A percentile compares a stretch with the other conserved stretches of the same genome.
phyloP scores from a whole-genome alignment of 1,284 basidiomycete species.

The Sporisorium graminicola region DNA sequence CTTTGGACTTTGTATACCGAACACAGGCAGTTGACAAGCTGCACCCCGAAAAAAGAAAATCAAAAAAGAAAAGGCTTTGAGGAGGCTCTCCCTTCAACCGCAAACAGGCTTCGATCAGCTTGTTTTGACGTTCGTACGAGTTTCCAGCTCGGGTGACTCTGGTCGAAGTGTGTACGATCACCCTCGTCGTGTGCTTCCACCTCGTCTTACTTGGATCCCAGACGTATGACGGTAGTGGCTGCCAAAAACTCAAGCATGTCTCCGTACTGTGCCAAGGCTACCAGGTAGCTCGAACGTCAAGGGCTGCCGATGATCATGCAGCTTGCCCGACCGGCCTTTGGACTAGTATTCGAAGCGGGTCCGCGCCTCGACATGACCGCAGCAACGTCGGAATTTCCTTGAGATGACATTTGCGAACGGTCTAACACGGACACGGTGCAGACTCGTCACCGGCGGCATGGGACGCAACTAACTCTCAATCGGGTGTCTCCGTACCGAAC shows the following conservation, averaged over 20 bases:
- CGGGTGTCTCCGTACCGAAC: conserved; percentile 1
- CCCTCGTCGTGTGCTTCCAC: not conserved
- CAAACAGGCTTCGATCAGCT: conserved; percentile 3
- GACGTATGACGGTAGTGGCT: too few species aligned
- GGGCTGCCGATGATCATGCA: not conserved
- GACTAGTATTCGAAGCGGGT: conserved; percentile 17
- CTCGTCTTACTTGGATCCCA: not conserved
- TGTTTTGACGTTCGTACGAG: not conserved
- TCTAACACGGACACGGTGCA: too few species aligned
- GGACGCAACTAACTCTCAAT: not conserved
- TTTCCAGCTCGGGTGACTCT: not conserved
- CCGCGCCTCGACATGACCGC: conserved; percentile 40
- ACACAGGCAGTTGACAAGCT: conserved; percentile 3
- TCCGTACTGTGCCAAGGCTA: not conserved
- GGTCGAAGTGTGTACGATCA: not conserved
- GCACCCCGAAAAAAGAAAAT: not conserved
- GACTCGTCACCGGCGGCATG: not conserved
- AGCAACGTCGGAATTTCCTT: conserved; percentile 12
- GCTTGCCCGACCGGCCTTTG: conserved; percentile 13
- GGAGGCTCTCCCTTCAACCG: not conserved
- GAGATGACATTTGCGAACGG: not conserved
- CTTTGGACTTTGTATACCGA: not conserved
- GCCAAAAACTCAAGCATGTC: not conserved
- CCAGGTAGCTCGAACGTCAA: not conserved
- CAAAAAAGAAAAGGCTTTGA: not conserved